Evolutionary conservation across 768 basidiomycete species (phyloP).

Genomic region (Panus rudis): DNA sequence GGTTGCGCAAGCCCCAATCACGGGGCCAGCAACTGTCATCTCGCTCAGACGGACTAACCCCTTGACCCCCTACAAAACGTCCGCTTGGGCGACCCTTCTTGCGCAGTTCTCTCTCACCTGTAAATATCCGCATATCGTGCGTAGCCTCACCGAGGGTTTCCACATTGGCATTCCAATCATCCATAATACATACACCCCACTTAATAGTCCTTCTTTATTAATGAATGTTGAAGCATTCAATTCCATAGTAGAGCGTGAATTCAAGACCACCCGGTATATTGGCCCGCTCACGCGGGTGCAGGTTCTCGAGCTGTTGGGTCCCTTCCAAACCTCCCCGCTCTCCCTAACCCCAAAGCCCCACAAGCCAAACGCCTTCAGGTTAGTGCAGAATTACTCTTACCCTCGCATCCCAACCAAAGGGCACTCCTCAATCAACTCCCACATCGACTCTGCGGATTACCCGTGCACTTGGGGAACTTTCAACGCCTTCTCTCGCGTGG

Average conservation of each 20-base stretch:
- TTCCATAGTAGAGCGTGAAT: conserved; percentile 26
- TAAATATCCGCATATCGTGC: conserved; percentile 22
- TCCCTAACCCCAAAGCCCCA: conserved; percentile 8
- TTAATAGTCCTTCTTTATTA: conserved; percentile 26
- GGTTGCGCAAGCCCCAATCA: conserved; percentile 32
- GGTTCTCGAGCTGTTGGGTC: conserved; percentile 4
- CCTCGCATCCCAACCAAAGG: background rate
- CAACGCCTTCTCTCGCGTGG: conserved; percentile 20
- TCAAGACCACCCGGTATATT: conserved; percentile 34
- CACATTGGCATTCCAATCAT: conserved; percentile 26
- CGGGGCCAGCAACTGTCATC: conserved; percentile 35
- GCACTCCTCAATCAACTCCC: conserved; percentile 21
- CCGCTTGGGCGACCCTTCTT: conserved; percentile 26
- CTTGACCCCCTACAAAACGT: conserved; percentile 24
- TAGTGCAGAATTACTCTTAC: conserved; percentile 10
- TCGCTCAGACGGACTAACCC: conserved; percentile 22
- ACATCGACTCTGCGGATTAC: conserved; percentile 25
- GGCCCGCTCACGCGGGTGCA: conserved; percentile 23
- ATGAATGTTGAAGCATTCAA: conserved; percentile 15
- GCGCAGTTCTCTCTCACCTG: conserved; percentile 8
- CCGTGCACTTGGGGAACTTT: conserved; percentile 43
- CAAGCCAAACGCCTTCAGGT: conserved; percentile 4
- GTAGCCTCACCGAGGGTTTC: conserved; percentile 26
- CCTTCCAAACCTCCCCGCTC: conserved; percentile 10
- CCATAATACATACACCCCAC: conserved; percentile 21